Evolutionary conservation across 139 green algal species (phyloP).

Genomic region (Parachlorella kessleri): DNA sequence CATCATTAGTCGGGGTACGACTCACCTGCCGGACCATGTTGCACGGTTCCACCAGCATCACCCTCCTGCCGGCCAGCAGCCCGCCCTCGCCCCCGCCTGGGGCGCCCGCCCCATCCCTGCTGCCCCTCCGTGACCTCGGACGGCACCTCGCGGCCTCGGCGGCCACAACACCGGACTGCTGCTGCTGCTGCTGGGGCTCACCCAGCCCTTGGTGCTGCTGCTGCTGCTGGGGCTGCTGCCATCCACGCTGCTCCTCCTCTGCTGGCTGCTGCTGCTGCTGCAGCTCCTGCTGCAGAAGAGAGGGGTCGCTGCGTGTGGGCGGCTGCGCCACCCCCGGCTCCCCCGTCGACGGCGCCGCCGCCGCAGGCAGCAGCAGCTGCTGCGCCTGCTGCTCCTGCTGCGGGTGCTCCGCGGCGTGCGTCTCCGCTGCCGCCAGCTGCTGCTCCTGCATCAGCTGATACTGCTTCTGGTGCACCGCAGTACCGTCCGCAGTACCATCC

Average conservation of each 20-base stretch:
- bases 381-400: neutral
- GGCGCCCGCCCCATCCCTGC: neutral
- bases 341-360: too few species aligned
- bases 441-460: neutral
- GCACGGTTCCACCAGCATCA: conserved; percentile 73
- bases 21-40: conserved; percentile 53
- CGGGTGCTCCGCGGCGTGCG: neutral
- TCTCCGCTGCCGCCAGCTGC: neutral
- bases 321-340: neutral
- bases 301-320: neutral
- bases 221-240: neutral
- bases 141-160: neutral
- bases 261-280: conserved; percentile 19
- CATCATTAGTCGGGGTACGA: too few species aligned
- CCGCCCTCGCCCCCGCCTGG: neutral
- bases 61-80: conserved; percentile 53
- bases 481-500: too few species aligned
- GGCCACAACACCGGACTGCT: neutral
- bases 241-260: too few species aligned
- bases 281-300: conserved; percentile 13
- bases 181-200: neutral
- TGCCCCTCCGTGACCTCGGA: neutral
- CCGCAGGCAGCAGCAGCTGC: too few species aligned
- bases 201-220: conserved; percentile 12
- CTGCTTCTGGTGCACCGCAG: too few species aligned